These are phyloP conservation scores for Moesziomyces sp. DNA, from an alignment of 1,284 basidiomycete genomes.

Conservation along the genomic window DNA sequence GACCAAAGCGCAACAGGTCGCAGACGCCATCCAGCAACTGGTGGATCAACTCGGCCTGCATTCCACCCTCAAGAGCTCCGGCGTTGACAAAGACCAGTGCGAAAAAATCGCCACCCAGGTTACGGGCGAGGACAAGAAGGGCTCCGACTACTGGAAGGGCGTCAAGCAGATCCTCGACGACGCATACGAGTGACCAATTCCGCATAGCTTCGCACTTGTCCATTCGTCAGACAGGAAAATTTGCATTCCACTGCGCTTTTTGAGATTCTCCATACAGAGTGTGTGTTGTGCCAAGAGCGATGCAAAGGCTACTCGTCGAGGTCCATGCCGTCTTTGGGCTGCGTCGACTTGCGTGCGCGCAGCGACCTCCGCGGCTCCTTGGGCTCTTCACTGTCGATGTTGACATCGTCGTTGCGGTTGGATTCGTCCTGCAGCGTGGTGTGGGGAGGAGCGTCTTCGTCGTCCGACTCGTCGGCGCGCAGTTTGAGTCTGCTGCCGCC, in stretches of 20 bases:
- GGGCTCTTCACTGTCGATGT: slow-evolving; percentile 14
- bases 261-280: neutral
- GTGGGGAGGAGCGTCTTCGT: slow-evolving; percentile 21
- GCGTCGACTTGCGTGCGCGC: slow-evolving; percentile 21
- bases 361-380: slow-evolving; percentile 18
- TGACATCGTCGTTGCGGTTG: neutral
- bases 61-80: slow-evolving; percentile 73
- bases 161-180: slow-evolving; percentile 36
- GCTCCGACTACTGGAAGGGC: slow-evolving; percentile 29
- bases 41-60: slow-evolving; percentile 74
- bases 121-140: slow-evolving; percentile 50
- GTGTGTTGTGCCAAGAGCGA: neutral
- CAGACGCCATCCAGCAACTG: slow-evolving; percentile 66
- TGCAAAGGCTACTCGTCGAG: slow-evolving; percentile 13
- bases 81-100: slow-evolving; percentile 74
- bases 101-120: slow-evolving; percentile 72
- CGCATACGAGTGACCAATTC: slow-evolving; percentile 33
- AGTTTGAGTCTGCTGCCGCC: slow-evolving; percentile 26
- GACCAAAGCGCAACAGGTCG: slow-evolving; percentile 30
- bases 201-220: neutral
- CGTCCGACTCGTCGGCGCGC: slow-evolving; percentile 23
- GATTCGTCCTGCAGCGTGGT: slow-evolving; percentile 26
- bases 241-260: too few relatives aligned
- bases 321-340: slow-evolving; percentile 35
- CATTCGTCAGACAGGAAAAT: too few relatives aligned